Evolutionary conservation across 495 filamentous ascomycete species (phyloP).

Genomic region (Penicillium soppii): DNA sequence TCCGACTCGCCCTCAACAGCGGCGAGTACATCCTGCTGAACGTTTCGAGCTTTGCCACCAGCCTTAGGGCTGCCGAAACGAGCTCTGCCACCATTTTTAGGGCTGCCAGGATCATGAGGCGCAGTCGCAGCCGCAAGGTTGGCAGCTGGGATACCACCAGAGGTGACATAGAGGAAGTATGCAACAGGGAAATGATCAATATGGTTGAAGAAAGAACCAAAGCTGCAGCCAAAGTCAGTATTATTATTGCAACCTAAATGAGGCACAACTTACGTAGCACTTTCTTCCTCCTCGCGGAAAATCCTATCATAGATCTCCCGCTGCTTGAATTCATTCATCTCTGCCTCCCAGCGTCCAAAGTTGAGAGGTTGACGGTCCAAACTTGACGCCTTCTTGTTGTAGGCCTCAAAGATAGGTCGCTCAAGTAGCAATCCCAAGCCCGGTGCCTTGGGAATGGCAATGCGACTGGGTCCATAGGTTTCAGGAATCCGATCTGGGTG

Average conservation of each 20-base stretch:
- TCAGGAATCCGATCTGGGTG: conserved; percentile 64
- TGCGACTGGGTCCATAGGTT: conserved; percentile 61
- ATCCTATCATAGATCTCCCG: conserved; percentile 89
- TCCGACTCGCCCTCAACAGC: conserved; percentile 33
- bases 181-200: conserved; percentile 72
- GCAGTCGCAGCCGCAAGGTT: conserved; percentile 22
- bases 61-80: conserved; percentile 1
- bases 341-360: conserved; percentile 71
- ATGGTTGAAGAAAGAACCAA: conserved; percentile 79
- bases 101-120: background rate
- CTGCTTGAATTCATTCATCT: conserved; percentile 89
- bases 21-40: conserved; percentile 30
- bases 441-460: conserved; percentile 91
- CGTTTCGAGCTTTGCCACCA: conserved; percentile 2
- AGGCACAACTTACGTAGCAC: conserved; percentile 60
- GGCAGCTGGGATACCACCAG: conserved; percentile 59
- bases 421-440: conserved; percentile 86
- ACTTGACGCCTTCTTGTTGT: conserved; percentile 63
- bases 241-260: conserved; percentile 2
- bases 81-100: background rate
- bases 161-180: conserved; percentile 76
- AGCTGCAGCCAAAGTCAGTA: conserved; percentile 44
- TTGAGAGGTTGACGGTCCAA: conserved; percentile 66
- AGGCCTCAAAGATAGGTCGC: conserved; percentile 81
- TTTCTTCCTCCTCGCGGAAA: conserved; percentile 81